phyloP scores from a whole-genome alignment of 192 early-diverging fungal species.

The Entrophospora sp. region DNA sequence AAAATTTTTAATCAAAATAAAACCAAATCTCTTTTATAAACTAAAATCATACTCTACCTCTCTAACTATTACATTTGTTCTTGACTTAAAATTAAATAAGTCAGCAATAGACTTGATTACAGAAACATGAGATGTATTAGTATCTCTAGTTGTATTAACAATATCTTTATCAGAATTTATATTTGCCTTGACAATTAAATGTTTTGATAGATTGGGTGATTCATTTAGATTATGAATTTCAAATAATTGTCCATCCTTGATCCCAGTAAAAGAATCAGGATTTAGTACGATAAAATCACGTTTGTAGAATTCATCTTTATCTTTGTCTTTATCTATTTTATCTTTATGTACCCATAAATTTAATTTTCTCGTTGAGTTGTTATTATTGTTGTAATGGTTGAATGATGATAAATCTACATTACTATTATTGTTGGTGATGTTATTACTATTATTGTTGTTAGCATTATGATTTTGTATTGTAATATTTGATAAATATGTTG shows the following conservation, averaged over 20 bases:
- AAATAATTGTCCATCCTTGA: slow-evolving; percentile 55
- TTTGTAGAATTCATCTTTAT: slow-evolving; percentile 43
- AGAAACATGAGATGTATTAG: neutral
- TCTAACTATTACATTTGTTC: slow-evolving; percentile 53
- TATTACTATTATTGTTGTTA: too few species aligned
- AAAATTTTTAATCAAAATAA: neutral
- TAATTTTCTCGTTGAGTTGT: slow-evolving; percentile 25
- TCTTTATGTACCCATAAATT: slow-evolving; percentile 50
- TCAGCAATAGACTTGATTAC: slow-evolving; percentile 48
- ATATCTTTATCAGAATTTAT: neutral
- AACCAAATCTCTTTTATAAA: too few species aligned
- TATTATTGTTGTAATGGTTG: too few species aligned
- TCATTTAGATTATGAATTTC: slow-evolving; percentile 43
- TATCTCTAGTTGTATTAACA: neutral
- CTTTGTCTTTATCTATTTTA: too few species aligned
- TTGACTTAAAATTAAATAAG: slow-evolving; percentile 48
- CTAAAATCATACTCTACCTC: slow-evolving; percentile 31
- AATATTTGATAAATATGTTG: too few species aligned
- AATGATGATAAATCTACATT: too few species aligned
- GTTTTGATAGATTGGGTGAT: slow-evolving; percentile 21
- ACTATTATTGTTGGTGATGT: too few species aligned
- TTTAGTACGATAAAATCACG: slow-evolving; percentile 64
- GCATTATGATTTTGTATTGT: too few species aligned
- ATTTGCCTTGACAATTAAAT: slow-evolving; percentile 48
- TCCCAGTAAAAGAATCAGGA: slow-evolving; percentile 53